Evolutionary conservation across 169 alveolate species (phyloP), one percentile per base, ranked within the genome.

Genomic region (Plasmodium malariae): DNA sequence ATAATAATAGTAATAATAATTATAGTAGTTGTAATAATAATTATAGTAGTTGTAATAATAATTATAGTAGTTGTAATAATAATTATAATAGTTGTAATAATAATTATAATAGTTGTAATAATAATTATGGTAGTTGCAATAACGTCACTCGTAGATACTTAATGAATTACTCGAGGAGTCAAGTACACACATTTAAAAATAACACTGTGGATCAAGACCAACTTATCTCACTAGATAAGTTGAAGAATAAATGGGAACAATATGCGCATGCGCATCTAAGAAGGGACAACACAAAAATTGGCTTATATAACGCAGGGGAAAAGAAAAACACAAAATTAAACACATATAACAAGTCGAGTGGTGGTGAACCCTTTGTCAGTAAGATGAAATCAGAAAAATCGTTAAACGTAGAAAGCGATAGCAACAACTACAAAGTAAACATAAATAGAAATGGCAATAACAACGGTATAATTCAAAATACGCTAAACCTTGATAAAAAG

Each of bases 161-260:
- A 40, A 2, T 67, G n/a, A 62, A 76, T 32, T 45, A 67, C n/a
- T 76, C 89, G 9, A 76, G 62, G 54, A 76, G 89, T 19, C 89
- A 76, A 45, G 68, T 76, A 19, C 5, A 43, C 30, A n/a, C 67
- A 7, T 76, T 76, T 14, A 62, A 63, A 40, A 34, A 55, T 21
- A 21, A 62, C 4, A 24, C 60, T 7, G 3, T 24, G 34, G 76
- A 76, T 24, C 45, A 51, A 0, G 28, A 76, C n/a, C 51, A 76
- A 55, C 40, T 40, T 76, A 32, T 28, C 1, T 76, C 89, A 19
- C 54, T 76, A 5, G 89, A 76, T 12, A 62, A 45, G 19, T 17
- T 76, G 45, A 76, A 76, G 36, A 60, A 48, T 62, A 76, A 60
- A 45, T 76, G 89, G 89, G 89, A 76, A 76, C 37, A 60, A 7